Evolutionary conservation across 2,329 filamentous ascomycete genomes (phyloP), one percentile per base, ranked within the genome.

Genomic region (Exophiala viscosa): DNA sequence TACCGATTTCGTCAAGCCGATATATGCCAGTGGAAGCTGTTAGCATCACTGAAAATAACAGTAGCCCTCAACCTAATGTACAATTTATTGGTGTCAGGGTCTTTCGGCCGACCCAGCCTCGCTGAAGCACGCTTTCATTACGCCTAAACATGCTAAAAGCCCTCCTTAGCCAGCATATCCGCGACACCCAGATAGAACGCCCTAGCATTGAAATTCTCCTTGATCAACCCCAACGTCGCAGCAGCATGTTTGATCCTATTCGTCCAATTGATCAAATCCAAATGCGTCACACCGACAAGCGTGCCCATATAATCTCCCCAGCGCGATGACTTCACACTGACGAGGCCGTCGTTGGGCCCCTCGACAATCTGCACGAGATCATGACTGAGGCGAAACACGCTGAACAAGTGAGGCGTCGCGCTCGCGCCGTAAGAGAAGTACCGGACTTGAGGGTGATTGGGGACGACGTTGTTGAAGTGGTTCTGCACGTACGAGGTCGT

Each of bases 101-200:
- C 20, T 23, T 6, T 6, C 3, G 20, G 20, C 20, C 20, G 20
- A 23, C 20, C 20, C 20, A 23, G 20, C 20, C 20, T 23, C 6
- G 20, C 20, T n/a, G n/a, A n/a, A n/a, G n/a, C n/a, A n/a, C n/a
- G n/a, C n/a, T n/a, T n/a, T n/a, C n/a, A n/a, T n/a, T n/a, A n/a
- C n/a, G n/a, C n/a, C n/a, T n/a, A n/a, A 39, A 32, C 8, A 38
- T 23, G 14, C 70, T 59, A 74, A 13, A 74, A 61, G 1, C 81
- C 83, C 64, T 88, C 84, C 62, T 84, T 85, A 2, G 86, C 83
- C 45, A 89, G 70, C 85, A 87, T 88, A 63, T 88, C 71, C 67
- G 74, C 85, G 58, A 85, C 83, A 57, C 90, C 73, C 75, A 83
- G 63, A 80, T 81, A 76, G 74, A 87, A 74, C 71, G 76, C 71